A percentile compares a stretch with the other conserved stretches of the same genome.
Evolutionary conservation across 805 yeast genomes (phyloP).

Genomic region (Blastobotrys peoriensis): DNA sequence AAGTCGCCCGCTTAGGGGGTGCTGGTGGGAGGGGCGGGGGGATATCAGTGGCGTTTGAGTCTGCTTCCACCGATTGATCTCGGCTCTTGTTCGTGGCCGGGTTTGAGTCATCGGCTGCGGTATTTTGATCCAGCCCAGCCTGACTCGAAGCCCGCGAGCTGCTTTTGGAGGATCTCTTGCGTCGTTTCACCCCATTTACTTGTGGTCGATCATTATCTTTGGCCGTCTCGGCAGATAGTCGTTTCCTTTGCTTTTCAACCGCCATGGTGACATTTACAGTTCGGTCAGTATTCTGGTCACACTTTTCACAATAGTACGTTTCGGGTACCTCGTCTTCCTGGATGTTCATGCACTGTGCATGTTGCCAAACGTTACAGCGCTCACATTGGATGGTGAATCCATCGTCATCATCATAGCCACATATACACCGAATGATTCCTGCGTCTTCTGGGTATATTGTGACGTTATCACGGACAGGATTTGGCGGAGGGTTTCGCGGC

Average conservation of each 20-base stretch:
- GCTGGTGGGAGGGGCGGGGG: neutral
- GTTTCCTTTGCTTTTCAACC: constrained; percentile 34
- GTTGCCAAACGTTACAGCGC: constrained; percentile 90
- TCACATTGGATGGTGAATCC: constrained; percentile 95
- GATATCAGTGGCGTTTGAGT: neutral
- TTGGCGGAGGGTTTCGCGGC: too few species aligned
- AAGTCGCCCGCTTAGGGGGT: neutral
- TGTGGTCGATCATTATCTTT: neutral
- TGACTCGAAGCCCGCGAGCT: neutral
- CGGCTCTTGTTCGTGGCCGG: neutral
- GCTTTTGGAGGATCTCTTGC: neutral
- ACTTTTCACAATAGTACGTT: constrained; percentile 69
- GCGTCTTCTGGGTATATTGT: constrained; percentile 43
- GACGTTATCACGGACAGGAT: neutral
- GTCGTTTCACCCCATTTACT: neutral
- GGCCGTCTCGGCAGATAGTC: constrained; percentile 6
- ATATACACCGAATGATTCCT: constrained; percentile 83
- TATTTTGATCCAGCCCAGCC: constrained; percentile 5
- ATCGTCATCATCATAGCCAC: constrained; percentile 85
- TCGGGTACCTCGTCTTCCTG: constrained; percentile 74
- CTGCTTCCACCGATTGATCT: neutral
- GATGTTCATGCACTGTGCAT: constrained; percentile 83
- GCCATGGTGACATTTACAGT: constrained; percentile 41
- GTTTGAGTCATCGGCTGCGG: constrained; percentile 2
- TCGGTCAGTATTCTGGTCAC: constrained; percentile 44